phyloP scores from a whole-genome alignment of 2,329 filamentous ascomycete genomes.

The Cryphonectria radicalis region DNA sequence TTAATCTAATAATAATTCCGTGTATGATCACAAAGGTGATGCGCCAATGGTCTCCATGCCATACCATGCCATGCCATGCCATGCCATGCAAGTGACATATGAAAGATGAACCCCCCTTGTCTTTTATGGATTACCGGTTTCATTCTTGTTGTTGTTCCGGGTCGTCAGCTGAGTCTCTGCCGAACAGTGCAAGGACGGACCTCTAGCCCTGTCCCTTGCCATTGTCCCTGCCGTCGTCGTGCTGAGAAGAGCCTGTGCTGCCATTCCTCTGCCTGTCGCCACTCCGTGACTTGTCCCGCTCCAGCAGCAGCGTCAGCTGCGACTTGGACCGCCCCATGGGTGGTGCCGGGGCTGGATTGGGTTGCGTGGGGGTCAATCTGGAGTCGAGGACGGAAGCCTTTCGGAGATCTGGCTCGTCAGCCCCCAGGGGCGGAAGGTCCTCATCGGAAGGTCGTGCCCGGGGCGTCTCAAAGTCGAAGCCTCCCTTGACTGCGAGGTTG shows the following conservation, averaged over 20 bases:
- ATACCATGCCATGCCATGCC: conserved; percentile 6
- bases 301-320: conserved; percentile 61
- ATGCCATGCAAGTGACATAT: conserved; percentile 1
- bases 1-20: background rate
- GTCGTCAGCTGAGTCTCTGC: background rate
- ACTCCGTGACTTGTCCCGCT: conserved; percentile 52
- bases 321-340: conserved; percentile 64
- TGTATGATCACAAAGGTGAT: background rate
- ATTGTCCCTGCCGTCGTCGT: conserved; percentile 7
- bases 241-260: conserved; percentile 14
- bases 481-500: conserved; percentile 33
- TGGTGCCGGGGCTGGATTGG: conserved; percentile 48
- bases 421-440: conserved; percentile 26
- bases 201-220: conserved; percentile 11
- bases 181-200: background rate
- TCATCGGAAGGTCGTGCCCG: conserved; percentile 21
- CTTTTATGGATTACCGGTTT: background rate
- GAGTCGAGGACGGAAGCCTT: conserved; percentile 41
- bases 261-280: conserved; percentile 31
- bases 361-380: conserved; percentile 54
- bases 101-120: background rate
- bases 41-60: background rate
- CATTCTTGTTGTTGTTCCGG: background rate
- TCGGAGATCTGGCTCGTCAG: conserved; percentile 33
- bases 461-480: conserved; percentile 36